Evolutionary conservation across 1,284 basidiomycete species (phyloP).

Genomic region (Heimioporus retisporus): DNA sequence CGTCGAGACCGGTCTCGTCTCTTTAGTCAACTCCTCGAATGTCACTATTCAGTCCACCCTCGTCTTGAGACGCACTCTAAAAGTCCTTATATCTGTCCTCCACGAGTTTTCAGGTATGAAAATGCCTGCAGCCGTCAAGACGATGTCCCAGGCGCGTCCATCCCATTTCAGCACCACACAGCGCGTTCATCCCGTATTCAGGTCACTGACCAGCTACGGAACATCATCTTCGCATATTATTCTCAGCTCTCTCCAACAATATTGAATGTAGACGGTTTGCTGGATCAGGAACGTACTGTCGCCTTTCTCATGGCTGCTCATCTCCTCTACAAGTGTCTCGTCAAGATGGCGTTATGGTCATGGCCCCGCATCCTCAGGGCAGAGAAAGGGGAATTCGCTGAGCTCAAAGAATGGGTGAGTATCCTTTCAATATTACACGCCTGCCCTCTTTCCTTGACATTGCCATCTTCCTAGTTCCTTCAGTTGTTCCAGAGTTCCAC

Average conservation of each 20-base stretch:
- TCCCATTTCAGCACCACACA: conserved; percentile 5
- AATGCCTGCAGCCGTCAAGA: conserved; percentile 71
- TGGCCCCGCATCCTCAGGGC: conserved; percentile 68
- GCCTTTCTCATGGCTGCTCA: conserved; percentile 73
- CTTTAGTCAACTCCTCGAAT: conserved; percentile 53
- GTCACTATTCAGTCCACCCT: conserved; percentile 59
- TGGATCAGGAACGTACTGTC: conserved; percentile 49
- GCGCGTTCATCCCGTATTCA: conserved; percentile 38
- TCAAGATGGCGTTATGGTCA: conserved; percentile 74
- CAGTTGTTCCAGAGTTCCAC: conserved; percentile 70
- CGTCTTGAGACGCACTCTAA: conserved; percentile 68
- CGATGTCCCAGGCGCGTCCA: conserved; percentile 66
- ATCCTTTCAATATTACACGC: conserved; percentile 4
- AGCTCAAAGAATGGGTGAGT: conserved; percentile 67
- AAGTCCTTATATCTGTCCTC: conserved; percentile 69
- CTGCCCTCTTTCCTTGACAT: conserved; percentile 13
- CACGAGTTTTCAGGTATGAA: conserved; percentile 78
- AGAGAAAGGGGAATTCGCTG: conserved; percentile 51
- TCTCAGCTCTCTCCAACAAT: conserved; percentile 58
- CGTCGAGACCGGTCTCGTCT: conserved; percentile 63
- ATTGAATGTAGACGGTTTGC: conserved; percentile 52
- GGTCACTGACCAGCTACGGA: conserved; percentile 66
- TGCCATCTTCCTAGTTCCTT: conserved; percentile 54
- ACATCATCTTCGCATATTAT: conserved; percentile 68
- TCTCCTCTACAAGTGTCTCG: conserved; percentile 75